Evolutionary conservation across 2,329 filamentous ascomycete genomes (phyloP), one percentile per base, ranked within the genome.

Genomic region (Talaromyces funiculosus): DNA sequence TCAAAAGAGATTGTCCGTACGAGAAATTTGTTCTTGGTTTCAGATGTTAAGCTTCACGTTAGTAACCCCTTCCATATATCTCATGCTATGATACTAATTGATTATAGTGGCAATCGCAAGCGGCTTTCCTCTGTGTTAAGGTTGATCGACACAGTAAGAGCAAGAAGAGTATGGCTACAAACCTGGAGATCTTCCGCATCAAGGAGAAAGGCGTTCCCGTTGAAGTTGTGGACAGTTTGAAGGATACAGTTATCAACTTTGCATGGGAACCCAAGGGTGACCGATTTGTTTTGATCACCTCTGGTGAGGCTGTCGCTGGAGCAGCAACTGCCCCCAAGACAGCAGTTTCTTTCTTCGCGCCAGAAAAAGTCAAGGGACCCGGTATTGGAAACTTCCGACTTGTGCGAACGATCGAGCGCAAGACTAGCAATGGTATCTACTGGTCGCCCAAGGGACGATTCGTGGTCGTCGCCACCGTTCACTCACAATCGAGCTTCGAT

Each of bases 341-440:
- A 0, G 84, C 92, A 0, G 93, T 97, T 20, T 85, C 90, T 35
- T 99, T 99, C 84, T 99, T 96, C 82, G 93, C 90, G 68, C 92
- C 94, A 0, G 94, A 99, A 77, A 97, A 96, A 82, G 80, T 85
- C 71, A 99, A 97, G 84, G 90, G 84, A 60, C 78, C 84, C 57
- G 82, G 84, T 24, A 82, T 90, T 35, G 94, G 94, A 65, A 97
- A 96, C 82, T 99, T 97, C 84, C 95, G 93, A 82, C 90, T 95
- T 73, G 87, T 97, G 67, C 87, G 92, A 65, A 97, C 92, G 8
- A 82, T 96, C 60, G 94, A 99, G 70, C 97, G 97, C 86, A 97
- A 97, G 86, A 97, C 95, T 80, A 96, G 90, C 84, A 99, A 99
- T 73, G 92, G 90, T 66, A 99, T 99, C 72, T 97, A 97, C 86